Evolutionary conservation across 2,329 filamentous ascomycete species (phyloP).

Genomic region (Chrysoporthe austroafricana): DNA sequence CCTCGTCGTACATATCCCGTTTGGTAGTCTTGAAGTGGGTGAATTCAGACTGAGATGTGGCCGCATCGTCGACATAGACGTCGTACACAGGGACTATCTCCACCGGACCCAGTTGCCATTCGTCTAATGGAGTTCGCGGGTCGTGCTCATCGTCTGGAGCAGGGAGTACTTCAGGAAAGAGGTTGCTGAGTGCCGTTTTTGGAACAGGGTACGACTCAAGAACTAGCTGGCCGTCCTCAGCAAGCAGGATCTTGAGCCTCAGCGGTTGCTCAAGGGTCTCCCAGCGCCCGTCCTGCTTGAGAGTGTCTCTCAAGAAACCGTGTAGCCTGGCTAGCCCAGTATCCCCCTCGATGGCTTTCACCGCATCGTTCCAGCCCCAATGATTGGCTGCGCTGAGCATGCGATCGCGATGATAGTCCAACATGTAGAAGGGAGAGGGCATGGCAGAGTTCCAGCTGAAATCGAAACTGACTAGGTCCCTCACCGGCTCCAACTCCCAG

Average conservation of each 20-base stretch:
- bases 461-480: slow-evolving; percentile 41
- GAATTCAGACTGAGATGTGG: slow-evolving; percentile 59
- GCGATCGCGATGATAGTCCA: slow-evolving; percentile 77
- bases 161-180: slow-evolving; percentile 62
- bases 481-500: slow-evolving; percentile 52
- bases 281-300: slow-evolving; percentile 17
- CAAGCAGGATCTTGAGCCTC: slow-evolving; percentile 61
- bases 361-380: slow-evolving; percentile 57
- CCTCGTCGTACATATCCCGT: slow-evolving; percentile 71
- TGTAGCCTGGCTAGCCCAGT: slow-evolving; percentile 50
- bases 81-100: slow-evolving; percentile 42
- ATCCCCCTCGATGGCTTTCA: slow-evolving; percentile 49
- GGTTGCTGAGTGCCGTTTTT: slow-evolving; percentile 49
- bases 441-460: slow-evolving; percentile 57
- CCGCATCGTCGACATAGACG: slow-evolving; percentile 48
- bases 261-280: slow-evolving; percentile 41
- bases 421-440: slow-evolving; percentile 74
- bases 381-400: slow-evolving; percentile 66
- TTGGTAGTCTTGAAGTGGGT: slow-evolving; percentile 87
- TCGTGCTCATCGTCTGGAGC: slow-evolving; percentile 39
- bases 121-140: slow-evolving; percentile 3
- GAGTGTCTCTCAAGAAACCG: slow-evolving; percentile 39
- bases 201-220: slow-evolving; percentile 45
- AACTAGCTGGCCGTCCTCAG: slow-evolving; percentile 50
- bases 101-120: slow-evolving; percentile 28